Conservation (phyloP, 129 eudicot species). For the Ambrosia artemisiifolia region DNA sequence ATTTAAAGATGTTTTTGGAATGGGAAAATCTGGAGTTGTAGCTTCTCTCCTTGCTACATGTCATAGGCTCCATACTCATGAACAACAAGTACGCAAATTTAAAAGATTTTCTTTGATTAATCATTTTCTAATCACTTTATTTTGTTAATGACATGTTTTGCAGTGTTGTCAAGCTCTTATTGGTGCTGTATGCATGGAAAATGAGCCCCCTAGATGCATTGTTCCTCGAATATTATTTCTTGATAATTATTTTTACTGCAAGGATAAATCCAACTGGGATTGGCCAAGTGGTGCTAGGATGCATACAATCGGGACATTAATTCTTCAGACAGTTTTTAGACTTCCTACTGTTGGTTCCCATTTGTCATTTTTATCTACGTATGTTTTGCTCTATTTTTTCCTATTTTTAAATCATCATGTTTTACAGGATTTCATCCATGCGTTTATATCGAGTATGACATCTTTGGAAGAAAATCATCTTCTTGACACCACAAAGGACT, state of each 20-base stretch:
- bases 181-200: conserved; percentile 57
- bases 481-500: conserved; percentile 64
- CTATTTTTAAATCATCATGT: not conserved
- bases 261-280: conserved; percentile 74
- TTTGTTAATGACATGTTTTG: not conserved
- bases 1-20: conserved; percentile 66
- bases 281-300: conserved; percentile 72
- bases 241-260: conserved; percentile 59
- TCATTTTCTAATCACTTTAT: not conserved
- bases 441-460: conserved; percentile 70
- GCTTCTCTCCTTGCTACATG: conserved; percentile 85
- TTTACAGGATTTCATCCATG: conserved; percentile 71
- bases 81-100: conserved; percentile 48
- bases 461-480: conserved; percentile 69
- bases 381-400: not conserved
- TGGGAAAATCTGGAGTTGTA: conserved; percentile 88
- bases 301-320: conserved; percentile 83
- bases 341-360: conserved; percentile 59
- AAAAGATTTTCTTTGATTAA: not conserved
- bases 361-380: not conserved
- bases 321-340: conserved; percentile 71
- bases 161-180: conserved; percentile 94
- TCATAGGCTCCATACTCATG: conserved; percentile 68
- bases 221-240: conserved; percentile 71
- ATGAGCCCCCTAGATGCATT: conserved; percentile 69